These are phyloP conservation scores for Pichia phayaonensis DNA, from an alignment of 805 yeast species.

Conservation along the genomic window DNA sequence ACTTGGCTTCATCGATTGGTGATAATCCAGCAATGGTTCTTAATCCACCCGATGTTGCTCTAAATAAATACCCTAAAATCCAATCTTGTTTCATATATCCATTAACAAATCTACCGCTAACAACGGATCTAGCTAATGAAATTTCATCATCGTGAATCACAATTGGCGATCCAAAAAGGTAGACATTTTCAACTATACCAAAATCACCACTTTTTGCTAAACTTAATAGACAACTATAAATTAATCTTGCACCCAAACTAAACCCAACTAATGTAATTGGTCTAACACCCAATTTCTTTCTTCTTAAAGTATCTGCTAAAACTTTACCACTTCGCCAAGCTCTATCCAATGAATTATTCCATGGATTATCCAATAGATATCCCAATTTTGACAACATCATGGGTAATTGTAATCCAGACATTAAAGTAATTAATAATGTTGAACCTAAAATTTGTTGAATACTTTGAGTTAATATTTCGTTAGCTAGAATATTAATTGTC, in stretches of 20 bases:
- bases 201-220: constrained; percentile 77
- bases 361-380: constrained; percentile 88
- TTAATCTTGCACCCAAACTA: constrained; percentile 86
- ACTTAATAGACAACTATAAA: constrained; percentile 82
- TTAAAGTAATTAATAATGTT: constrained; percentile 78
- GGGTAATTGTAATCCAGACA: constrained; percentile 90
- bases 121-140: constrained; percentile 72
- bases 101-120: constrained; percentile 82
- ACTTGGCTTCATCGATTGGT: constrained; percentile 45
- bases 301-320: constrained; percentile 81
- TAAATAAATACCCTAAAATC: constrained; percentile 88
- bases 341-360: constrained; percentile 94
- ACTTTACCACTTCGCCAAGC: constrained; percentile 96
- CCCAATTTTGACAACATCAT: constrained; percentile 85
- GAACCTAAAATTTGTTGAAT: constrained; percentile 93
- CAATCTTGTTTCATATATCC: constrained; percentile 92
- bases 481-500: constrained; percentile 86
- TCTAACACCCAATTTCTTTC: constrained; percentile 83
- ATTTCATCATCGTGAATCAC: constrained; percentile 74
- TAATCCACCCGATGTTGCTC: constrained; percentile 94
- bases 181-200: constrained; percentile 86
- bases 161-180: constrained; percentile 80
- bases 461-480: constrained; percentile 87
- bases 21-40: constrained; percentile 88
- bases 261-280: constrained; percentile 92